Evolutionary conservation across 2,329 filamentous ascomycete species (phyloP).

Genomic region (Bipolaris oryzae): DNA sequence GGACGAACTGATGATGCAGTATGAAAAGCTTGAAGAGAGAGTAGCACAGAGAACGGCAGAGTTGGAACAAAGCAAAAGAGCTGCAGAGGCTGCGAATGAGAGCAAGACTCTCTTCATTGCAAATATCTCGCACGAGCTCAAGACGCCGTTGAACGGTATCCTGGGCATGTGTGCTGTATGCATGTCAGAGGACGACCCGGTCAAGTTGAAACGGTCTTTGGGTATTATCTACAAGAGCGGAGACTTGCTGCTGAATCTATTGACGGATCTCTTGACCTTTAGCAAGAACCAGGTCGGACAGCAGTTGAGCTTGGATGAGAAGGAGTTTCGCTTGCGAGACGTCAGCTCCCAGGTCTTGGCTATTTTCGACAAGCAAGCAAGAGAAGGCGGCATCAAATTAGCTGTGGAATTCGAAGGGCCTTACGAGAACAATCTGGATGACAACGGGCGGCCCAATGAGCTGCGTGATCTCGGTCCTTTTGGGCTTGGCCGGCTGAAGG

Average conservation of each 20-base stretch:
- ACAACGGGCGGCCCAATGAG: slow-evolving; percentile 42
- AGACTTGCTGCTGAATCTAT: slow-evolving; percentile 80
- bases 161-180: slow-evolving; percentile 92
- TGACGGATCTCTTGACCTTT: slow-evolving; percentile 90
- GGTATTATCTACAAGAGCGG: slow-evolving; percentile 89
- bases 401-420: slow-evolving; percentile 71
- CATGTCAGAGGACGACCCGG: slow-evolving; percentile 85
- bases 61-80: slow-evolving; percentile 86
- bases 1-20: slow-evolving; percentile 86
- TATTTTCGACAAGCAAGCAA: slow-evolving; percentile 89
- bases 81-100: slow-evolving; percentile 92
- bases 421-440: slow-evolving; percentile 47
- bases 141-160: slow-evolving; percentile 94
- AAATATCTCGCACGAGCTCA: slow-evolving; percentile 86
- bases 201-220: slow-evolving; percentile 79
- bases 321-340: slow-evolving; percentile 83
- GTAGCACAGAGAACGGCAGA: slow-evolving; percentile 83
- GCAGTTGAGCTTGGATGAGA: slow-evolving; percentile 79
- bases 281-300: slow-evolving; percentile 95
- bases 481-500: slow-evolving; percentile 73
- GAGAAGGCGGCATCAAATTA: slow-evolving; percentile 77
- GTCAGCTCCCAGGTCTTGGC: slow-evolving; percentile 80
- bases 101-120: slow-evolving; percentile 98
- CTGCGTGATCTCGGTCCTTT: slow-evolving; percentile 67
- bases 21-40: slow-evolving; percentile 80